A percentile compares a stretch with the other conserved stretches of the same genome.
phyloP scores from a whole-genome alignment of 306 rosid species.

The Casuarina equisetifolia region DNA sequence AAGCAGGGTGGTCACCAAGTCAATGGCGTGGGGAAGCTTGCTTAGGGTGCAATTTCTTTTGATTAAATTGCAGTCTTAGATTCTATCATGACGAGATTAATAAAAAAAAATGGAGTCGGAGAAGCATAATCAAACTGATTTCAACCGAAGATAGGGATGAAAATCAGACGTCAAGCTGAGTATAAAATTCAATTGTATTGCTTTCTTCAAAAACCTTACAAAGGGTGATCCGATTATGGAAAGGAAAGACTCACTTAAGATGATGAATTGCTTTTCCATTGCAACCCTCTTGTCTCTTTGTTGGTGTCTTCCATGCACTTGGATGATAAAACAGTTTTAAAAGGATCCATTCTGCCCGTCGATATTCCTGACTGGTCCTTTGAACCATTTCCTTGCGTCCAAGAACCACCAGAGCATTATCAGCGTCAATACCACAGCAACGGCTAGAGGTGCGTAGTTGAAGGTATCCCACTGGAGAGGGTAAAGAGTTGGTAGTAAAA shows the following conservation, averaged over 20 bases:
- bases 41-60: too few relatives aligned
- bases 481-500: slow-evolving; percentile 2
- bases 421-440: background rate
- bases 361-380: slow-evolving; percentile 42
- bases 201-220: background rate
- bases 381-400: slow-evolving; percentile 39
- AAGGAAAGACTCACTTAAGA: background rate
- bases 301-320: background rate
- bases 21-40: too few relatives aligned
- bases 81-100: too few relatives aligned
- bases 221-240: background rate
- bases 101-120: too few relatives aligned
- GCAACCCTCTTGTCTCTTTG: background rate
- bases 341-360: background rate
- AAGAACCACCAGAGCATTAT: slow-evolving; percentile 16
- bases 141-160: too few relatives aligned
- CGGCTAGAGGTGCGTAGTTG: slow-evolving; percentile 8
- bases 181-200: background rate
- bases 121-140: too few relatives aligned
- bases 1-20: too few relatives aligned
- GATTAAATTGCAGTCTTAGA: too few relatives aligned
- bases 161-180: too few relatives aligned
- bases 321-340: background rate
- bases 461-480: slow-evolving; percentile 2
- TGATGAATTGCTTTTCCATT: background rate